Evolutionary conservation across 1,284 basidiomycete genomes (phyloP).

Genomic region (Leccinum laetum): DNA sequence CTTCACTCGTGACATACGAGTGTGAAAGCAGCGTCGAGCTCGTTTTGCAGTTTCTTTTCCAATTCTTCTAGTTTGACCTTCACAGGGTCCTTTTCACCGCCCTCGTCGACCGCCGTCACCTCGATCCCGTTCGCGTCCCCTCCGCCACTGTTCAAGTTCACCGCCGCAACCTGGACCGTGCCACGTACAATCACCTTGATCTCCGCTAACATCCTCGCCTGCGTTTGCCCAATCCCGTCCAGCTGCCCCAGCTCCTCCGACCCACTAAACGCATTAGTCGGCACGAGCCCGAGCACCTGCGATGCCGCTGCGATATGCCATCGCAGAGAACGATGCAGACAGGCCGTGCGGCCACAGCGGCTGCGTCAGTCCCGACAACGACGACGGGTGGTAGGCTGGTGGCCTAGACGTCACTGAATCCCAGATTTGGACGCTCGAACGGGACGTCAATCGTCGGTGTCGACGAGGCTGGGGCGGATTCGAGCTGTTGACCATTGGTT

Average conservation of each 20-base stretch:
- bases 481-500: not conserved
- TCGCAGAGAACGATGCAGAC: slow-evolving; percentile 38
- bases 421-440: slow-evolving; percentile 10
- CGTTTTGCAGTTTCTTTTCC: slow-evolving; percentile 21
- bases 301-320: slow-evolving; percentile 44
- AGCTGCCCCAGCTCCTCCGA: slow-evolving; percentile 2
- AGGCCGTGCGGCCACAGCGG: slow-evolving; percentile 34
- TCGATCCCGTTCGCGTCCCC: not conserved
- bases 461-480: slow-evolving; percentile 15
- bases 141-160: not conserved
- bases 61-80: slow-evolving; percentile 16
- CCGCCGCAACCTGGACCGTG: not conserved
- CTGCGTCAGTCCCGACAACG: not conserved
- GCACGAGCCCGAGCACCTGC: slow-evolving; percentile 35
- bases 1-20: not conserved
- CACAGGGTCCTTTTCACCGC: not conserved
- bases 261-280: slow-evolving; percentile 9
- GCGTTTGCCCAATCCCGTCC: slow-evolving; percentile 21
- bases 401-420: not conserved
- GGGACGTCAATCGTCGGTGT: slow-evolving; percentile 21
- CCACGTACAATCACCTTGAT: slow-evolving; percentile 14
- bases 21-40: slow-evolving; percentile 18
- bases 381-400: not conserved
- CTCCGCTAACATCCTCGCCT: slow-evolving; percentile 15
- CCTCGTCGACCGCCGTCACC: not conserved